Base-by-base conservation (phyloP, 1,284 basidiomycete genomes). In the Apiotrichum porosum region DNA sequence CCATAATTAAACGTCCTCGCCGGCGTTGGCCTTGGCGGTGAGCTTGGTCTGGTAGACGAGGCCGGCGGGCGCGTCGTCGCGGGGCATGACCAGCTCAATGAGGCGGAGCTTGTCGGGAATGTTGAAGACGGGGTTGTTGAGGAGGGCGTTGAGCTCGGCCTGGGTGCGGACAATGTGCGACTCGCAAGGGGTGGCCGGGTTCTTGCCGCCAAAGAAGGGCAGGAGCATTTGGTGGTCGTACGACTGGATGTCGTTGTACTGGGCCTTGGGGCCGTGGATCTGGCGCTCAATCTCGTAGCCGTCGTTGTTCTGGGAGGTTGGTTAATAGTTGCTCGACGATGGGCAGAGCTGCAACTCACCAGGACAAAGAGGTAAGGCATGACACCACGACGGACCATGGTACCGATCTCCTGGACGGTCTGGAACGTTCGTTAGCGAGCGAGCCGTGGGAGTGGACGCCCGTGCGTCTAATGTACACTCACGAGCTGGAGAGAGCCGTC, bases 271-370 rank as follows among this genome's bases (percentile, higher is more conserved):
- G 43, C 71, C 75, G 65, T 75, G 63, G 47, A 75, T 28, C 26
- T 28, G 26, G 26, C 86, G 79, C 76, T 95, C 91, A 54, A 94
- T 91, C 37, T 84, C 84, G 70, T 91, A 93, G 0, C 92, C 92
- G 45, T 82, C 81, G 73, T 97, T 93, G 77, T 92, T 91, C 45
- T 95, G 77, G 14, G n/a, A n/a, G n/a, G n/a, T n/a, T n/a, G n/a
- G n/a, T n/a, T n/a, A n/a, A n/a, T n/a, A n/a, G n/a, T n/a, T n/a
- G n/a, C n/a, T n/a, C n/a, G n/a, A n/a, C n/a, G n/a, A n/a, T n/a
- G n/a, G n/a, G n/a, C n/a, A n/a, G n/a, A n/a, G n/a, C n/a, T n/a
- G n/a, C n/a, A n/a, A n/a, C n/a, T n/a, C n/a, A n/a, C n/a, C n/a
- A 28, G 26, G 13, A 97, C 77, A 44, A 77, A 77, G 37, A 77